A percentile compares a stretch with the other conserved stretches of the same genome.
Conservation (phyloP, 2,329 filamentous ascomycete species). For the Colletotrichum eleusines region DNA sequence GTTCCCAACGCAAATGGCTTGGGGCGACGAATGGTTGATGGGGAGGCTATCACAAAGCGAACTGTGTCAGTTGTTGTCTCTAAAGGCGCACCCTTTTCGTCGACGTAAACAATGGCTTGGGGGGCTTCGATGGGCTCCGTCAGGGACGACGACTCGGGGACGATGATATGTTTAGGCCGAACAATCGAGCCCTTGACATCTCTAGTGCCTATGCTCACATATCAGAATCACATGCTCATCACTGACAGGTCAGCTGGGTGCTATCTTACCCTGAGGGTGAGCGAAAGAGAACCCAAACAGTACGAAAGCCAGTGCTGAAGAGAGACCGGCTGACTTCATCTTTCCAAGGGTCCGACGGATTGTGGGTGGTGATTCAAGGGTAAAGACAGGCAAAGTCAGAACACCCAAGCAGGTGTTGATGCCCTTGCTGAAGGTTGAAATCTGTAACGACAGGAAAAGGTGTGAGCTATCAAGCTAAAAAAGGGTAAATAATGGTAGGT, state of each 20-base stretch:
- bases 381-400: neutral
- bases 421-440: neutral
- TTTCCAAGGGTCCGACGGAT: neutral
- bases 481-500: conserved; percentile 26
- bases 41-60: conserved; percentile 46
- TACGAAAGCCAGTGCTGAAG: conserved; percentile 12
- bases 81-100: conserved; percentile 66
- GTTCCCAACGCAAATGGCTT: conserved; percentile 7
- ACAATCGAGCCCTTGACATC: neutral
- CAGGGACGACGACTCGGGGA: conserved; percentile 53
- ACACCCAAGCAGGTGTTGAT: neutral
- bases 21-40: neutral
- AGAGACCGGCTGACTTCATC: conserved; percentile 27
- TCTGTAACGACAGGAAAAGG: neutral
- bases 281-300: conserved; percentile 29
- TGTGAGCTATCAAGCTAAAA: conserved; percentile 37
- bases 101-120: conserved; percentile 70
- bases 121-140: conserved; percentile 57
- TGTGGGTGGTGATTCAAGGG: neutral
- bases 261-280: conserved; percentile 30
- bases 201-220: conserved; percentile 28
- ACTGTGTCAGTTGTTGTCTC: conserved; percentile 57
- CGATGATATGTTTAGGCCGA: conserved; percentile 46
- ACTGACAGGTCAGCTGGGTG: neutral
- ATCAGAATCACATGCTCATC: conserved; percentile 2